These are phyloP conservation scores for Asterella californica DNA, from an alignment of 225 moss, liverwort and hornwort genomes.

Conservation along the genomic window DNA sequence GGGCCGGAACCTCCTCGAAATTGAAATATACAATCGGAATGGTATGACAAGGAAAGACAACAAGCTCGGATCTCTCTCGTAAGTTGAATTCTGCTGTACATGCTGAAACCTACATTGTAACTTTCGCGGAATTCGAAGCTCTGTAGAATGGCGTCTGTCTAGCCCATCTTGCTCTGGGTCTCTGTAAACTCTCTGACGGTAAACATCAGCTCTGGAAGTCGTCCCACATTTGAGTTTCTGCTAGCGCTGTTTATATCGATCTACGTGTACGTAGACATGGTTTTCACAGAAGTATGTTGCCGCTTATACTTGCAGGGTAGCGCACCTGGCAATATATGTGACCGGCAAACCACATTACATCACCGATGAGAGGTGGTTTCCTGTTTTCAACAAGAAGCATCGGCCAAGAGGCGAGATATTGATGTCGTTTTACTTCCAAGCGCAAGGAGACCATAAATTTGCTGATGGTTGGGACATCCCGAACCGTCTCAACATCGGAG, in stretches of 20 bases:
- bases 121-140: neutral
- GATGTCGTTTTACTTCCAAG: constrained; percentile 22
- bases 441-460: constrained; percentile 20
- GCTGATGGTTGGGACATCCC: constrained; percentile 26
- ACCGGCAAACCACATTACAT: constrained; percentile 13
- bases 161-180: neutral
- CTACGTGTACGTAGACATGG: no score
- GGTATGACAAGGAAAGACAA: constrained; percentile 26
- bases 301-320: neutral
- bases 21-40: constrained; percentile 21
- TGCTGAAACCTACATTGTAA: neutral
- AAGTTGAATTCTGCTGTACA: neutral
- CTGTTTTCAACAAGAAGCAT: constrained; percentile 15
- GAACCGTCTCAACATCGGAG: constrained; percentile 20
- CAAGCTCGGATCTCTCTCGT: constrained; percentile 21
- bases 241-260: no score
- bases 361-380: constrained; percentile 19
- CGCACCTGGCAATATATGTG: constrained; percentile 4
- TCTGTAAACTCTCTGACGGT: neutral
- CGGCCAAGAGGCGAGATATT: constrained; percentile 17
- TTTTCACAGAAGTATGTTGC: neutral
- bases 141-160: neutral
- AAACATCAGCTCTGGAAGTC: neutral
- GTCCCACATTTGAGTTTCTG: neutral
- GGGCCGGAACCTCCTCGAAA: constrained; percentile 12